phyloP scores from a whole-genome alignment of 163 green algal species.

The Chloroidium sp. region DNA sequence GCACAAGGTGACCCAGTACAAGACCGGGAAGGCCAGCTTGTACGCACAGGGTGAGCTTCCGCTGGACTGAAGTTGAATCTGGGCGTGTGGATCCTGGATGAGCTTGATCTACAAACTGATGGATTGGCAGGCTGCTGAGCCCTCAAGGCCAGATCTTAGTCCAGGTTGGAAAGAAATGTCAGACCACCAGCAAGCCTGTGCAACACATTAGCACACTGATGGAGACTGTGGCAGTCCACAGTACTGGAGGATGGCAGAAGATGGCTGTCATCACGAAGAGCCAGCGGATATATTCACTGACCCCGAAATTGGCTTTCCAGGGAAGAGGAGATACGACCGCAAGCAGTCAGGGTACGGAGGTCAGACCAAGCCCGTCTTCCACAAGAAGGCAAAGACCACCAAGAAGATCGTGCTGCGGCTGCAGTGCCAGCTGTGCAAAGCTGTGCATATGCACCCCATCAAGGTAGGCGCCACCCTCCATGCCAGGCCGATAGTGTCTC shows the following conservation, averaged over 20 bases:
- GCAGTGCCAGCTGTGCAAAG: conserved; percentile 94
- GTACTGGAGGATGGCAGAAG: no score
- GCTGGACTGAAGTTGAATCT: not conserved
- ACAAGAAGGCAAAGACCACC: conserved; percentile 99
- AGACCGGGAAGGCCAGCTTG: conserved; percentile 97
- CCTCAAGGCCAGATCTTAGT: no score
- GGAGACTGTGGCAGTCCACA: no score
- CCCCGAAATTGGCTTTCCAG: conserved; percentile 35
- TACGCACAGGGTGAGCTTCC: conserved; percentile 86
- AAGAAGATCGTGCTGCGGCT: conserved; percentile 99
- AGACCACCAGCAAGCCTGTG: no score
- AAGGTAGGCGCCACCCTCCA: conserved; percentile 54
- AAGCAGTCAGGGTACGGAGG: conserved; percentile 98
- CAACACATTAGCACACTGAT: no score
- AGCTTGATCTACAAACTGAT: no score
- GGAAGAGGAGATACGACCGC: conserved; percentile 97
- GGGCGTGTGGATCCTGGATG: not conserved
- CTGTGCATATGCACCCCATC: conserved; percentile 88
- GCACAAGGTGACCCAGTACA: conserved; percentile 99
- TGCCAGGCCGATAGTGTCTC: not conserved
- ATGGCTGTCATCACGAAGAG: no score
- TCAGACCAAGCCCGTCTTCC: conserved; percentile 99
- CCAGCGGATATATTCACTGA: not conserved
- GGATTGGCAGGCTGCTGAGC: no score
- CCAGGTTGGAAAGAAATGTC: no score